Evolutionary conservation across 2,329 filamentous ascomycete genomes (phyloP).

Genomic region (Ceratocystiopsis sp.): DNA sequence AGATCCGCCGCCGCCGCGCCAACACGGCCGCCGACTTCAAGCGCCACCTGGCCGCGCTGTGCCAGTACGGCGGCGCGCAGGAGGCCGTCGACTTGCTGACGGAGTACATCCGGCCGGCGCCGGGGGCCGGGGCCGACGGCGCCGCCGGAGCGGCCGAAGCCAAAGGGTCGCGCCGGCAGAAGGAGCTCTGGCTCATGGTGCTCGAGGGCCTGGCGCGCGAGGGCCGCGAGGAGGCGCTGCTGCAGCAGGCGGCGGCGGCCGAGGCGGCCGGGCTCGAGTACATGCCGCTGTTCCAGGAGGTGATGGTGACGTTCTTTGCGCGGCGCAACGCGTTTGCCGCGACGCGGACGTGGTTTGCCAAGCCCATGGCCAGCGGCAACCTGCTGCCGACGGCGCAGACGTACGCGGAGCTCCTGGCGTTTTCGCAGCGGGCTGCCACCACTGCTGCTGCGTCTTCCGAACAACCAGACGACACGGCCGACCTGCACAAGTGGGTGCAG

Average conservation of each 20-base stretch:
- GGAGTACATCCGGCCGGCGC: conserved; percentile 17
- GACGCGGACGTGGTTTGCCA: conserved; percentile 51
- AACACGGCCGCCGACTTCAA: conserved; percentile 18
- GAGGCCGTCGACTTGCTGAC: conserved; percentile 32
- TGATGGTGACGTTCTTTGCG: conserved; percentile 47
- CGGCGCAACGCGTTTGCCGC: conserved; percentile 36
- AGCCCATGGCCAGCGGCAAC: conserved; percentile 24
- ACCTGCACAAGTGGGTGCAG: conserved; percentile 43
- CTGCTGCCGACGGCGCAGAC: conserved; percentile 25
- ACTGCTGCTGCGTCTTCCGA: not conserved
- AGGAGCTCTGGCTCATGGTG: conserved; percentile 29
- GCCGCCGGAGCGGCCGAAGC: not conserved
- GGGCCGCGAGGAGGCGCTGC: conserved; percentile 37
- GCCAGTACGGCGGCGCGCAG: conserved; percentile 33
- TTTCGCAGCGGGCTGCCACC: conserved; percentile 29
- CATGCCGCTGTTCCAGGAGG: conserved; percentile 27
- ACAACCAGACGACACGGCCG: not conserved
- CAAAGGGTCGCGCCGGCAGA: conserved; percentile 10
- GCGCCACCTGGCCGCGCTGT: conserved; percentile 31
- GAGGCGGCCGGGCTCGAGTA: conserved; percentile 28
- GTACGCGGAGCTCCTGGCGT: conserved; percentile 38
- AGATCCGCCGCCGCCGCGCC: conserved; percentile 14
- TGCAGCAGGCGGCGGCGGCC: conserved; percentile 23
- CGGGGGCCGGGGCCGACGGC: not conserved
- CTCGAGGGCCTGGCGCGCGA: conserved; percentile 46